Conservation (phyloP, 495 filamentous ascomycete species). For the Tetracladium marchalianum region DNA sequence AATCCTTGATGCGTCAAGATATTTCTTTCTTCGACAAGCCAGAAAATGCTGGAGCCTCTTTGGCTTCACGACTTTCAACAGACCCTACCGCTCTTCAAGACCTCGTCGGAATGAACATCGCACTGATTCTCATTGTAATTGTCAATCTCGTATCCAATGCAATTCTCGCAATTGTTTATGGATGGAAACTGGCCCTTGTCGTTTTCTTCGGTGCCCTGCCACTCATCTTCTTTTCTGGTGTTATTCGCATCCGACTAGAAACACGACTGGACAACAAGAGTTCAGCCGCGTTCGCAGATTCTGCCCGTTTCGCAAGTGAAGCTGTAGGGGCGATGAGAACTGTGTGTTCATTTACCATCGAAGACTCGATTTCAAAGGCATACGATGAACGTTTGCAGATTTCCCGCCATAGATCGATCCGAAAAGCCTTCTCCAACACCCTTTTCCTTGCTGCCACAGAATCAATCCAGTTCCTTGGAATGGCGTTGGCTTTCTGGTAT, state of each 20-base stretch:
- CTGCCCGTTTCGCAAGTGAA: conserved; percentile 43
- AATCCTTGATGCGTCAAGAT: conserved; percentile 43
- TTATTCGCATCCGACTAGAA: conserved; percentile 40
- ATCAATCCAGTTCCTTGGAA: conserved; percentile 42
- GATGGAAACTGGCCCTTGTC: conserved; percentile 52
- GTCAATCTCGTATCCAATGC: conserved; percentile 35
- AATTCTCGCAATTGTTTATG: conserved; percentile 45
- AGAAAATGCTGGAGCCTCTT: conserved; percentile 50
- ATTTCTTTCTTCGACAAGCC: conserved; percentile 53
- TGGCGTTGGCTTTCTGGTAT: conserved; percentile 60
- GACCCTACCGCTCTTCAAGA: conserved; percentile 55
- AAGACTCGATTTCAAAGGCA: conserved; percentile 27
- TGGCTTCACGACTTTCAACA: conserved; percentile 44
- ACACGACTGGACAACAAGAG: conserved; percentile 36
- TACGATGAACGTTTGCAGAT: conserved; percentile 29
- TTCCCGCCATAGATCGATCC: conserved; percentile 11
- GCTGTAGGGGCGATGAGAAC: conserved; percentile 45
- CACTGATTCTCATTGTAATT: conserved; percentile 33
- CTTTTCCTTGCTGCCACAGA: conserved; percentile 45
- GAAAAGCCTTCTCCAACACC: conserved; percentile 29
- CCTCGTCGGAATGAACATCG: conserved; percentile 46
- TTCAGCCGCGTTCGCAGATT: conserved; percentile 40
- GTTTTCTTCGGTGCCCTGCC: conserved; percentile 37
- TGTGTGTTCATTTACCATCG: conserved; percentile 41
- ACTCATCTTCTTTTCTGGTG: conserved; percentile 35